phyloP scores from a whole-genome alignment of 768 basidiomycete genomes.

The Suillus tomentosus region DNA sequence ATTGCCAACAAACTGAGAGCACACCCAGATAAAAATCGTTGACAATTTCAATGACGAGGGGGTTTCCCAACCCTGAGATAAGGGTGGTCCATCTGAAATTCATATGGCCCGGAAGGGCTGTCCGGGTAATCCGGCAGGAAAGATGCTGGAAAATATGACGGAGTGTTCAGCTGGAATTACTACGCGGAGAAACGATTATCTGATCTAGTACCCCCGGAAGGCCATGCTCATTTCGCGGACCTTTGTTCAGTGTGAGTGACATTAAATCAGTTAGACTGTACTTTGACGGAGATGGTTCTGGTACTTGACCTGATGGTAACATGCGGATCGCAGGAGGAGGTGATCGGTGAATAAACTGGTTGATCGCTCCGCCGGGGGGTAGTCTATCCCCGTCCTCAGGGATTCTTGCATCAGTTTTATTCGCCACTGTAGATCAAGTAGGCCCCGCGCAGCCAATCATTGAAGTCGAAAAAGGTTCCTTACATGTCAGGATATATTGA shows the following conservation, averaged over 20 bases:
- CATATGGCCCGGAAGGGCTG: not conserved
- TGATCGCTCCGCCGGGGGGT: too few species aligned
- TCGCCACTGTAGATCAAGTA: not conserved
- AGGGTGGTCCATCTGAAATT: not conserved
- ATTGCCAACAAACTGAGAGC: not conserved
- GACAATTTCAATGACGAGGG: not conserved
- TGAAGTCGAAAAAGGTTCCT: too few species aligned
- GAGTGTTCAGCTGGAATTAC: not conserved
- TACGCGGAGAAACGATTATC: not conserved
- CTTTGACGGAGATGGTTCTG: not conserved
- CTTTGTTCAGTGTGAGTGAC: too few species aligned
- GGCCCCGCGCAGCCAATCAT: too few species aligned
- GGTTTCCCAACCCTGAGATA: not conserved
- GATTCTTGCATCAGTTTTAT: not conserved
- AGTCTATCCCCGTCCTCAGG: not conserved
- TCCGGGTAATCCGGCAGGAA: not conserved
- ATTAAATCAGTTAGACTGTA: not conserved
- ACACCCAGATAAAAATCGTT: not conserved
- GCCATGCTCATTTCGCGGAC: too few species aligned
- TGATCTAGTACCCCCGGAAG: not conserved
- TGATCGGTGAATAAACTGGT: not conserved
- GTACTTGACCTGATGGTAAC: not conserved
- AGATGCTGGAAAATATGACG: not conserved
- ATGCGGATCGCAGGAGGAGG: not conserved
- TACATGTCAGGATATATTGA: not conserved